Base-by-base conservation (phyloP, 176 grass and related monocot species). In the Saccharum spontaneum region DNA sequence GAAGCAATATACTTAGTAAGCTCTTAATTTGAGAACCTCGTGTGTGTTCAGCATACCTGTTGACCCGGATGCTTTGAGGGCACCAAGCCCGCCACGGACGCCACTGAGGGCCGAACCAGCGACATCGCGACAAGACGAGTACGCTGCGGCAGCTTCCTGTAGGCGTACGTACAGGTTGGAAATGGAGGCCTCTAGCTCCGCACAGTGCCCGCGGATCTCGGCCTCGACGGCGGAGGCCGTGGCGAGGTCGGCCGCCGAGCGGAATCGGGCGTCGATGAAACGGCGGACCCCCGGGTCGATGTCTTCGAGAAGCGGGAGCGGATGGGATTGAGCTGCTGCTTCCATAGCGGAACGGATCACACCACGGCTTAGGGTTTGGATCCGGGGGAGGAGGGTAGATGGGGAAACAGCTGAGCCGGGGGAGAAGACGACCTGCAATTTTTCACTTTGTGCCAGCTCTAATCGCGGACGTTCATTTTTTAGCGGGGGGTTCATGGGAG, bases 181-280 rank as follows among this genome's bases (percentile, higher is more conserved):
- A 3, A 97, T 83, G 2, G 72, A 75, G 28, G 88, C 85, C 82
- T 92, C 79, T 16, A 99, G 88, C 91, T 92, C 92, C 70, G 82
- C 76, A 79, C 94, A 99, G 71, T 84, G 77, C 24, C 22, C 28
- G 28, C 78, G 69, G 78, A 97, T 88, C 86, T 96, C 84, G 61
- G 71, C 73, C 86, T 99, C 88, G 45, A 97, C 73, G 40, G 87
- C 84, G 48, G 94, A 54, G 12, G 88, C 91, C 43, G 80, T 81
- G 8, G 80, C 44, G 67, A 99, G 91, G 81, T 94, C 97, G 11
- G 85, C 84, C 54, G 50, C 83, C 12, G 70, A 62, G 65, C 66
- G 75, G 62, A 99, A 94, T 78, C 76, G 85, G 31, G 23, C 74
- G 33, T 91, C 88, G 16, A 99, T 88, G 84, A 94, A 94, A 54